Percentiles rank a stretch among this genome's conserved stretches.
phyloP scores from a whole-genome alignment of 768 basidiomycete genomes.

The Boletus fagicola region DNA sequence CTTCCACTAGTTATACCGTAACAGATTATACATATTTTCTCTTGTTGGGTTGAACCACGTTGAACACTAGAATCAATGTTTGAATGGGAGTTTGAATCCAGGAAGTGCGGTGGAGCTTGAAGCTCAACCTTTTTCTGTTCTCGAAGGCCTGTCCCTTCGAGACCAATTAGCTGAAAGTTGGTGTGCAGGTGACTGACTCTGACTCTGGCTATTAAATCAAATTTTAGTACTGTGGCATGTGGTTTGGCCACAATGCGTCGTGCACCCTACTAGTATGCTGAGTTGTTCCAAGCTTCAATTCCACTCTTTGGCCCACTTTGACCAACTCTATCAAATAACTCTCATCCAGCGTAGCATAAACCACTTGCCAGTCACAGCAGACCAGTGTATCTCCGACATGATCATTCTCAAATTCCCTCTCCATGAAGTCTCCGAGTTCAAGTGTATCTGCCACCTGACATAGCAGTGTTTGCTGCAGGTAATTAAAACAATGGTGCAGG shows the following conservation, averaged over 20 bases:
- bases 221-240: too few species aligned
- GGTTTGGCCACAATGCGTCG: not conserved
- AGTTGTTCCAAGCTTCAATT: not conserved
- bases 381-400: slow-evolving; percentile 9
- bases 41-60: too few species aligned
- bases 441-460: slow-evolving; percentile 16
- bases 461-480: slow-evolving; percentile 11
- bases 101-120: too few species aligned
- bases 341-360: slow-evolving; percentile 5
- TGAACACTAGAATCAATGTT: too few species aligned
- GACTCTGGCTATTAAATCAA: too few species aligned
- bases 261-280: not conserved
- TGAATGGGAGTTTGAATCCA: too few species aligned
- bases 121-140: too few species aligned
- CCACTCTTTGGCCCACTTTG: not conserved
- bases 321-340: slow-evolving; percentile 10
- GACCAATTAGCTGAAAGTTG: too few species aligned
- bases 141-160: too few species aligned
- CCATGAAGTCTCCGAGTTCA: not conserved
- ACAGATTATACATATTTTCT: too few species aligned
- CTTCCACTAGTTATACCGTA: too few species aligned
- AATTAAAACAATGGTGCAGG: slow-evolving; percentile 17
- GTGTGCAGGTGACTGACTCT: too few species aligned
- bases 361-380: slow-evolving; percentile 7
- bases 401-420: slow-evolving; percentile 1